Percentiles rank a stretch among this genome's conserved stretches.
These are phyloP conservation scores for Kodamaea sp. DNA, from an alignment of 1,139 yeast species.

Conservation along the genomic window DNA sequence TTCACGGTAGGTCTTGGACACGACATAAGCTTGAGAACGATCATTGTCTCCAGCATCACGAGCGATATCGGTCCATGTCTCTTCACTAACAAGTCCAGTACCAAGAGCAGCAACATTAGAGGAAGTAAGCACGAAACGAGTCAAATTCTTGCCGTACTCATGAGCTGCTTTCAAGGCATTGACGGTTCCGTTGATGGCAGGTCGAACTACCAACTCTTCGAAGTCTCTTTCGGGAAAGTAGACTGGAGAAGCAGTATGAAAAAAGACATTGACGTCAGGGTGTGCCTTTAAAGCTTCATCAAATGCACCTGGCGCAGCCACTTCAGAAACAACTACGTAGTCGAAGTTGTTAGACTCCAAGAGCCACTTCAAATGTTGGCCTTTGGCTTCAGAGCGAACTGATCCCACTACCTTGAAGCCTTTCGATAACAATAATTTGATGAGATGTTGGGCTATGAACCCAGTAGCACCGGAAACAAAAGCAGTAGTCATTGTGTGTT, in stretches of 20 bases:
- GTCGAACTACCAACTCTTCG: slow-evolving; percentile 38
- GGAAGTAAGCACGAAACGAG: slow-evolving; percentile 42
- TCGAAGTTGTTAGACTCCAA: slow-evolving; percentile 22
- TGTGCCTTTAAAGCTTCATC: slow-evolving; percentile 32
- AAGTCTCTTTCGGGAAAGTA: slow-evolving; percentile 34
- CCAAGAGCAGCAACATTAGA: slow-evolving; percentile 47
- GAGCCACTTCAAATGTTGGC: slow-evolving; percentile 24
- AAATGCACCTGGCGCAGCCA: slow-evolving; percentile 33
- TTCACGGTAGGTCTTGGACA: slow-evolving; percentile 42
- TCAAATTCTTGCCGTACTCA: slow-evolving; percentile 26
- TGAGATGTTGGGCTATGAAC: slow-evolving; percentile 37
- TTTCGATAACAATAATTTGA: slow-evolving; percentile 24
- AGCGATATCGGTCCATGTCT: slow-evolving; percentile 40
- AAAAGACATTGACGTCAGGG: slow-evolving; percentile 10
- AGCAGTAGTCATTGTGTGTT: too few species aligned
- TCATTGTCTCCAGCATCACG: slow-evolving; percentile 40
- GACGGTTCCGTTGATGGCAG: slow-evolving; percentile 43
- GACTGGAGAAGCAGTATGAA: slow-evolving; percentile 27
- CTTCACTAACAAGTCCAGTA: slow-evolving; percentile 31
- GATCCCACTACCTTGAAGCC: slow-evolving; percentile 37
- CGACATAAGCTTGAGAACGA: slow-evolving; percentile 41
- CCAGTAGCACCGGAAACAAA: slow-evolving; percentile 47
- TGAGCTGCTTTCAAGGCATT: slow-evolving; percentile 33
- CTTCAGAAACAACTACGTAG: slow-evolving; percentile 39
- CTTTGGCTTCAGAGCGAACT: slow-evolving; percentile 35